phyloP scores from a whole-genome alignment of 2,329 filamentous ascomycete species.

The Colletotrichum sp. region DNA sequence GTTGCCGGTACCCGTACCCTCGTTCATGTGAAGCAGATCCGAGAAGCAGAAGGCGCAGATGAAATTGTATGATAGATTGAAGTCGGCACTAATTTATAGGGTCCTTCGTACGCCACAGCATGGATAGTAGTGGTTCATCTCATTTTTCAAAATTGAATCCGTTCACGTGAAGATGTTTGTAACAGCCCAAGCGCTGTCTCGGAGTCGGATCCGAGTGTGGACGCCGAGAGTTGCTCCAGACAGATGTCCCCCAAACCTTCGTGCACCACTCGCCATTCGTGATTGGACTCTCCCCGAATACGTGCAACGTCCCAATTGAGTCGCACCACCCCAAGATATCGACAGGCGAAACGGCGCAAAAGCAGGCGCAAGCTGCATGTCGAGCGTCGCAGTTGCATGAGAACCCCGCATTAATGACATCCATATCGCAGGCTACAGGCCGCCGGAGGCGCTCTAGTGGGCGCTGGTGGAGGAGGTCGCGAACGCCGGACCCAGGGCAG shows the following conservation, averaged over 20 bases:
- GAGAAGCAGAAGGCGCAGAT: background rate
- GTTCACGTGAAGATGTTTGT: background rate
- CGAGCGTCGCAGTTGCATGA: background rate
- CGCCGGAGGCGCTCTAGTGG: background rate
- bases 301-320: background rate
- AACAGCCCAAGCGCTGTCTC: background rate
- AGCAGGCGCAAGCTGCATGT: background rate
- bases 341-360: background rate
- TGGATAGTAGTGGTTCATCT: background rate
- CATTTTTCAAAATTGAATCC: background rate
- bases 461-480: background rate
- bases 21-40: background rate
- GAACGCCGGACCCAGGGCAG: background rate
- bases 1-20: background rate
- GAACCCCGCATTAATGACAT: slow-evolving; percentile 13
- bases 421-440: background rate
- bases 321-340: background rate
- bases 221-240: background rate
- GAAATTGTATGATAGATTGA: slow-evolving; percentile 12
- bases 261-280: background rate
- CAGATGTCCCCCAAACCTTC: background rate
- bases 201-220: background rate
- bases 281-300: background rate
- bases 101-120: background rate
- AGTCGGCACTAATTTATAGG: slow-evolving; percentile 15